Evolutionary conservation across 2,329 filamentous ascomycete genomes (phyloP).

Genomic region (Phaeosphaeriaceae sp.): DNA sequence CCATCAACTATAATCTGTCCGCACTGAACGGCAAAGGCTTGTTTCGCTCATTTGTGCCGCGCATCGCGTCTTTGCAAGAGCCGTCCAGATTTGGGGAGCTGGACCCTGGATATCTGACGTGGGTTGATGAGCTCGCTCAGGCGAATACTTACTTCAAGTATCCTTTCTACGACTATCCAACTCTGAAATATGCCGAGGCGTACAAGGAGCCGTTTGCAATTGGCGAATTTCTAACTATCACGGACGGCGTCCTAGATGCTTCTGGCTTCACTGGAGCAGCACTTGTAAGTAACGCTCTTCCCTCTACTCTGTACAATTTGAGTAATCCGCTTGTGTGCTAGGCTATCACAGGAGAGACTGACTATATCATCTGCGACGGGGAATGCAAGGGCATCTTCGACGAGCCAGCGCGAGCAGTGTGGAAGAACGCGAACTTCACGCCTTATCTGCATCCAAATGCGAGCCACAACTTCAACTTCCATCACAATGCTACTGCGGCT

Average conservation of each 20-base stretch:
- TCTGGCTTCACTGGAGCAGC: slow-evolving; percentile 2
- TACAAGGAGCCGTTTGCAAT: not conserved
- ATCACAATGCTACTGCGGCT: not conserved
- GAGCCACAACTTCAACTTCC: slow-evolving; percentile 3
- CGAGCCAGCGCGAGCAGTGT: not conserved
- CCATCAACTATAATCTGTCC: slow-evolving; percentile 24
- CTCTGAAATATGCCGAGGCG: not conserved
- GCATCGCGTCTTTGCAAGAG: slow-evolving; percentile 31
- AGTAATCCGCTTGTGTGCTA: not conserved
- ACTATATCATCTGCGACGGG: slow-evolving; percentile 2
- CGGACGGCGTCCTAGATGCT: not conserved
- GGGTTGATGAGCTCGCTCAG: slow-evolving; percentile 7
- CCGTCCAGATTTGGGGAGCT: slow-evolving; percentile 19
- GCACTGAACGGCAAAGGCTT: slow-evolving; percentile 17
- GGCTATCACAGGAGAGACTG: not conserved
- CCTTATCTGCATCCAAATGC: slow-evolving; percentile 2
- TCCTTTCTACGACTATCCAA: not conserved
- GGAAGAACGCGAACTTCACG: slow-evolving; percentile 4
- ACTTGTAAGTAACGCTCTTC: not conserved
- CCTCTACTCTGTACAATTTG: not conserved
- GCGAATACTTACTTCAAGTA: slow-evolving; percentile 4
- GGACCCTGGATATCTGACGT: slow-evolving; percentile 37
- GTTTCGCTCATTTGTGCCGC: slow-evolving; percentile 24
- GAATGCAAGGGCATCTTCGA: not conserved
- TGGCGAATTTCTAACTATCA: not conserved